Evolutionary conservation across 148 eudicot species (phyloP).

Genomic region (Heliosperma pusillum): DNA sequence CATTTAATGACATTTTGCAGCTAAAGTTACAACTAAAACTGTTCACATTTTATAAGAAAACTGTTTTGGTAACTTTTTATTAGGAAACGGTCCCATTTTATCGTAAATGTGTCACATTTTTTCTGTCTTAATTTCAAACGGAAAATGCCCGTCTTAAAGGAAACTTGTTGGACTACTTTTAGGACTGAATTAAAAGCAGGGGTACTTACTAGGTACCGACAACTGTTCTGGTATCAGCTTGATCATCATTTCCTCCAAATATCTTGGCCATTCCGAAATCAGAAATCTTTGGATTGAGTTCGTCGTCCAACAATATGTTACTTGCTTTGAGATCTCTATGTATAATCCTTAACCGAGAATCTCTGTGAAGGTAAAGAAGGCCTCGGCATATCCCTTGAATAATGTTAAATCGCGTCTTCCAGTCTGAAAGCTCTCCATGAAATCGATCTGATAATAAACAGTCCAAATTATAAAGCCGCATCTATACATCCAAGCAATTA

Average conservation of each 20-base stretch:
- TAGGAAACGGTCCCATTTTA: no score
- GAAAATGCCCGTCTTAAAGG: no score
- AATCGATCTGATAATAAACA: constrained; percentile 12
- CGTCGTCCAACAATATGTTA: constrained; percentile 25
- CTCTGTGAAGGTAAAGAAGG: constrained; percentile 31
- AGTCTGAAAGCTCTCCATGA: constrained; percentile 4
- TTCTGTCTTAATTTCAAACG: no score
- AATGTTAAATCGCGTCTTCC: constrained; percentile 33
- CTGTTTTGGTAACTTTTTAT: no score
- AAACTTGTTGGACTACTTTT: background rate
- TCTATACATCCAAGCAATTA: no score
- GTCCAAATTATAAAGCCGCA: background rate
- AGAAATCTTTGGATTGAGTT: constrained; percentile 30
- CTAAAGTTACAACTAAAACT: no score
- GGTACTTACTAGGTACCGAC: constrained; percentile 44
- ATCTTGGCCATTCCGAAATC: constrained; percentile 49
- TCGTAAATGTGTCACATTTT: no score
- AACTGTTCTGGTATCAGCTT: constrained; percentile 33
- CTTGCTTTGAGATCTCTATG: constrained; percentile 32
- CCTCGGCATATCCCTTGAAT: constrained; percentile 33
- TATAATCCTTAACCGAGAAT: constrained; percentile 27
- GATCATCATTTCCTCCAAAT: constrained; percentile 30
- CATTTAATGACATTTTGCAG: no score
- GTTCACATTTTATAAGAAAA: no score
- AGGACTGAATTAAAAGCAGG: background rate